phyloP scores from a whole-genome alignment of 306 rosid genomes.

The Fagus crenata region DNA sequence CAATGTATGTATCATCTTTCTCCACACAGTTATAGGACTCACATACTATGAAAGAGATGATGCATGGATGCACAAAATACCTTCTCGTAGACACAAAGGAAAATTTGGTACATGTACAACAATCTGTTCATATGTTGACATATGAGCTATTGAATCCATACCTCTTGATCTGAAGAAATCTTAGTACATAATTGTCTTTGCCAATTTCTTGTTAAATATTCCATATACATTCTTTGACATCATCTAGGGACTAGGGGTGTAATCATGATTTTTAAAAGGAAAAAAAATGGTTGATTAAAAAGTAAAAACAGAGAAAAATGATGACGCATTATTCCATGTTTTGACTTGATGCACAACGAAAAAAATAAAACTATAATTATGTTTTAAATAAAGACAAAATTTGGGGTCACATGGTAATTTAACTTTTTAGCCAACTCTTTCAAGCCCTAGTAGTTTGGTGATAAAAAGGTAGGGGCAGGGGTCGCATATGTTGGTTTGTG shows the following conservation, averaged over 20 bases:
- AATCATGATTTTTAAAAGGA: constrained; percentile 6
- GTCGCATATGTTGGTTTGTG: neutral
- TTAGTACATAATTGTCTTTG: neutral
- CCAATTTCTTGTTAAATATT: neutral
- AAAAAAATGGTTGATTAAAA: constrained; percentile 18
- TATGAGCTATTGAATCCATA: too few relatives aligned
- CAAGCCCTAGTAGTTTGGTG: too few relatives aligned
- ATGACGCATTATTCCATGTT: constrained; percentile 35
- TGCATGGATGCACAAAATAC: too few relatives aligned
- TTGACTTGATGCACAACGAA: constrained; percentile 42
- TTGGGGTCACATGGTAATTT: constrained; percentile 34
- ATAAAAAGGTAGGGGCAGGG: neutral
- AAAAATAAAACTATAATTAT: constrained; percentile 22
- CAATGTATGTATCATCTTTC: too few relatives aligned
- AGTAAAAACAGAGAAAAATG: constrained; percentile 23
- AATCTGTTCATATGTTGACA: too few relatives aligned
- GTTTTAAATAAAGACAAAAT: constrained; percentile 22
- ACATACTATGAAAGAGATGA: too few relatives aligned
- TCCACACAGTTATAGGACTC: too few relatives aligned
- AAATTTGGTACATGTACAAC: too few relatives aligned
- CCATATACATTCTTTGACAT: neutral
- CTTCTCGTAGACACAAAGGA: too few relatives aligned
- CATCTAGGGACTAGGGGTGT: too few relatives aligned
- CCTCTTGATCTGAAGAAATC: too few relatives aligned
- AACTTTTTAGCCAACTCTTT: too few relatives aligned